Evolutionary conservation across 2,329 filamentous ascomycete genomes (phyloP).

Genomic region (Phialophora macrospora): DNA sequence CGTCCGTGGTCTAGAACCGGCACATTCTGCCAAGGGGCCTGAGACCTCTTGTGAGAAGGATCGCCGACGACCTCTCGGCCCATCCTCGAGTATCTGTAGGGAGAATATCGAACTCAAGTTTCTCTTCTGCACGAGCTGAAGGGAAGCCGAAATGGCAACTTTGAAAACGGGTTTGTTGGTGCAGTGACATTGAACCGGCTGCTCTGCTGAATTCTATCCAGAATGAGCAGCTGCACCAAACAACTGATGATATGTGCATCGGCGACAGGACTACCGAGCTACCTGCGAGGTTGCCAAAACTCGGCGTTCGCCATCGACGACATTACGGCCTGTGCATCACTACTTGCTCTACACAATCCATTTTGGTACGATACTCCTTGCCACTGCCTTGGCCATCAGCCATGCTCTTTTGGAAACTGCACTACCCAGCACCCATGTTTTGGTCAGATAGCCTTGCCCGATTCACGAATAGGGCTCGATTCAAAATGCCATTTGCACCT

Average conservation of each 20-base stretch:
- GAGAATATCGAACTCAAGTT: background rate
- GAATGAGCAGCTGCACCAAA: background rate
- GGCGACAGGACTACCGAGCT: background rate
- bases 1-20: background rate
- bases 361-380: background rate
- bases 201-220: background rate
- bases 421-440: background rate
- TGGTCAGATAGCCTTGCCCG: constrained; percentile 36
- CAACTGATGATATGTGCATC: background rate
- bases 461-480: background rate
- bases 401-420: background rate
- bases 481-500: constrained; percentile 7
- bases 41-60: background rate
- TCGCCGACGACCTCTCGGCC: background rate
- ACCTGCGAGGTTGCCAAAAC: background rate
- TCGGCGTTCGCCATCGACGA: background rate
- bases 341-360: background rate
- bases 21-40: background rate
- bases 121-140: background rate
- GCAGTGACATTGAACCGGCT: background rate
- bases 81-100: background rate
- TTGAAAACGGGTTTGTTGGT: background rate
- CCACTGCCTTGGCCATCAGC: background rate
- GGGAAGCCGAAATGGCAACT: background rate
- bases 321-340: background rate